Conservation (phyloP, 2,329 filamentous ascomycete species). For the Thelonectria blattea region DNA sequence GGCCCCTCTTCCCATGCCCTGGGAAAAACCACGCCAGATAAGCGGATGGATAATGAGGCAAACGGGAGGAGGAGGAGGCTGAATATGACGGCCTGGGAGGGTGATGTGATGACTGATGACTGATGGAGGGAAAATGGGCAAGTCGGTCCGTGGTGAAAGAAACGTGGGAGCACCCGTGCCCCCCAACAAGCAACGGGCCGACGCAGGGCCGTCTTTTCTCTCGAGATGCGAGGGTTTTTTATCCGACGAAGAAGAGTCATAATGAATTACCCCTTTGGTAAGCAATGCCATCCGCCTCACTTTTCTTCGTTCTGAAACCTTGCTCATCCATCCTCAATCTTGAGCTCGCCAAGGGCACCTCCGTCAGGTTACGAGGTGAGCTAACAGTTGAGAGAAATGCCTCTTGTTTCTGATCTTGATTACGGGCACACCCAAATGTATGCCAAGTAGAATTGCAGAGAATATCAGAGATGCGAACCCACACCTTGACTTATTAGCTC, state of each 20-base stretch:
- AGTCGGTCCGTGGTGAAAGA: constrained; percentile 33
- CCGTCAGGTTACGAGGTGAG: constrained; percentile 9
- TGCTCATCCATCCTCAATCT: constrained; percentile 1
- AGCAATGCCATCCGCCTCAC: constrained; percentile 10
- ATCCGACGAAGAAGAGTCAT: constrained; percentile 12
- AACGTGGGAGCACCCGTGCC: constrained; percentile 26
- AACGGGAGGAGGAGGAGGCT: background rate
- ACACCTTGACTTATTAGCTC: constrained; percentile 6
- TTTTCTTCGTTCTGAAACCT: constrained; percentile 1
- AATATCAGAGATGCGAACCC: constrained; percentile 3
- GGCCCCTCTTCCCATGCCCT: background rate
- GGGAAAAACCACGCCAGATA: constrained; percentile 23
- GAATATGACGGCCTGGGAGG: background rate
- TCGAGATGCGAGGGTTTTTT: constrained; percentile 2
- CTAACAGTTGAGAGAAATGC: constrained; percentile 11
- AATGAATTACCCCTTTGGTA: background rate
- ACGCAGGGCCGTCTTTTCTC: constrained; percentile 27
- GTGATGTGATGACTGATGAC: too few relatives aligned
- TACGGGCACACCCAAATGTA: constrained; percentile 5
- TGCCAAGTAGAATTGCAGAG: constrained; percentile 3
- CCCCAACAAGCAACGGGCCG: constrained; percentile 30
- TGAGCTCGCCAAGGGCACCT: background rate
- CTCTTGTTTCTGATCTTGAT: constrained; percentile 4
- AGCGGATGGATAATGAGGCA: constrained; percentile 1
- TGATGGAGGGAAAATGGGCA: background rate